These are phyloP conservation scores for Echeveria elegans DNA, from an alignment of 164 flowering plant genomes.

Conservation along the genomic window DNA sequence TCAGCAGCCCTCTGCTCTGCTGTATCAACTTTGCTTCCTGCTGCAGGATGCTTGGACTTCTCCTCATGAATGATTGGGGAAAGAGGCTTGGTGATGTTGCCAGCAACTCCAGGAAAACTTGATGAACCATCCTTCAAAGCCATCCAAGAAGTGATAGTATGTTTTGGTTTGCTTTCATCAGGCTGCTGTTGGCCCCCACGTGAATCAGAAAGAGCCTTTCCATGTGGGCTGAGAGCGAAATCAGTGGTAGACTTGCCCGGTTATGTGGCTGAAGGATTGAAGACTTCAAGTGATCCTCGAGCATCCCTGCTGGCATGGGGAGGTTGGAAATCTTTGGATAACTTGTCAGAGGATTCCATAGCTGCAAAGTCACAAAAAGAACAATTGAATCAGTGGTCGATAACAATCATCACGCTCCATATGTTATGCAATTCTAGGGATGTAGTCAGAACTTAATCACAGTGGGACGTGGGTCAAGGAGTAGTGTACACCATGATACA, in stretches of 20 bases:
- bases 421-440: too few species aligned
- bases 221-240: neutral
- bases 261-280: conserved; percentile 7
- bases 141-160: conserved; percentile 6
- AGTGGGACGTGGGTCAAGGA: too few species aligned
- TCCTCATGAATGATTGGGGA: conserved; percentile 8
- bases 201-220: neutral
- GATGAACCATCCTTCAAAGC: conserved; percentile 7
- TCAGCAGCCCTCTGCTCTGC: conserved; percentile 89
- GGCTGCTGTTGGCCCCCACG: neutral
- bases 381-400: neutral
- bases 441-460: too few species aligned
- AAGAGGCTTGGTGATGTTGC: conserved; percentile 12
- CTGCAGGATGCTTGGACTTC: conserved; percentile 10
- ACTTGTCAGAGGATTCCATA: conserved; percentile 7
- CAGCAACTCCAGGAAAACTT: conserved; percentile 11
- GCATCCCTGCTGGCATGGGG: neutral
- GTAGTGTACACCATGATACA: too few species aligned
- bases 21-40: conserved; percentile 25
- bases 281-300: conserved; percentile 9
- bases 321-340: neutral
- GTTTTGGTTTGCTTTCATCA: neutral
- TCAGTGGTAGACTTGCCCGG: neutral
- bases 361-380: neutral
- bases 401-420: neutral